These are phyloP conservation scores for Globisporangium carolinianum DNA, from an alignment of 352 stramenopile genomes.

Conservation along the genomic window DNA sequence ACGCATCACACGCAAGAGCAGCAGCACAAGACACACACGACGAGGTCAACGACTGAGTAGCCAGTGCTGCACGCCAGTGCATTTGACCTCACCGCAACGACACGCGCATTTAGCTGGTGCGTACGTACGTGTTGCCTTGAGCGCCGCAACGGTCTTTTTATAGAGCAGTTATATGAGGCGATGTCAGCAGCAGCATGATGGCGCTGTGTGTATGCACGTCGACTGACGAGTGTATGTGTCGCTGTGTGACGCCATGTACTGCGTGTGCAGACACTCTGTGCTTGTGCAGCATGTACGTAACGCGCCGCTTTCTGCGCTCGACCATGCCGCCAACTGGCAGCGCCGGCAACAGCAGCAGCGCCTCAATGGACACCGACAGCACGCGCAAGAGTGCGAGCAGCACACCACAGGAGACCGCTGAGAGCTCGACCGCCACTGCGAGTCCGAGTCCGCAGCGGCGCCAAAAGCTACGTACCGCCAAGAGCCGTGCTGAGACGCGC, in stretches of 20 bases:
- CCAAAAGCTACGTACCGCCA: slow-evolving; percentile 1
- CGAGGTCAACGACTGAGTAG: too few relatives aligned
- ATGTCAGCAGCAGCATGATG: too few relatives aligned
- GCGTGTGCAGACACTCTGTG: not conserved
- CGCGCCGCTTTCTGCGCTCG: slow-evolving; percentile 47
- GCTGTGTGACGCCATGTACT: not conserved
- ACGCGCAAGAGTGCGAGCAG: not conserved
- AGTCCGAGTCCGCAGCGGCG: slow-evolving; percentile 9
- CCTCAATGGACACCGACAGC: not conserved
- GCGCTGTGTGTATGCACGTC: too few relatives aligned
- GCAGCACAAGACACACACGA: too few relatives aligned
- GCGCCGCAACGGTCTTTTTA: slow-evolving; percentile 6
- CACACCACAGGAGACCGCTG: too few relatives aligned
- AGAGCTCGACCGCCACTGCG: slow-evolving; percentile 8
- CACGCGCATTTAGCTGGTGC: too few relatives aligned
- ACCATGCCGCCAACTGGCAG: slow-evolving; percentile 21
- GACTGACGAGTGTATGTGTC: not conserved
- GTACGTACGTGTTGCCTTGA: too few relatives aligned
- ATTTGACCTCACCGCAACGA: too few relatives aligned
- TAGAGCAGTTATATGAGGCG: slow-evolving; percentile 10
- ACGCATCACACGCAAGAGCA: too few relatives aligned
- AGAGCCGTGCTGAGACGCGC: slow-evolving; percentile 1
- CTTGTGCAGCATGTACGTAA: slow-evolving; percentile 46
- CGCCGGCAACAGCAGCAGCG: too few relatives aligned
- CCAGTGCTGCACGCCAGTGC: too few relatives aligned